phyloP scores from a whole-genome alignment of 306 rosid genomes.

The Dryas drummondii region DNA sequence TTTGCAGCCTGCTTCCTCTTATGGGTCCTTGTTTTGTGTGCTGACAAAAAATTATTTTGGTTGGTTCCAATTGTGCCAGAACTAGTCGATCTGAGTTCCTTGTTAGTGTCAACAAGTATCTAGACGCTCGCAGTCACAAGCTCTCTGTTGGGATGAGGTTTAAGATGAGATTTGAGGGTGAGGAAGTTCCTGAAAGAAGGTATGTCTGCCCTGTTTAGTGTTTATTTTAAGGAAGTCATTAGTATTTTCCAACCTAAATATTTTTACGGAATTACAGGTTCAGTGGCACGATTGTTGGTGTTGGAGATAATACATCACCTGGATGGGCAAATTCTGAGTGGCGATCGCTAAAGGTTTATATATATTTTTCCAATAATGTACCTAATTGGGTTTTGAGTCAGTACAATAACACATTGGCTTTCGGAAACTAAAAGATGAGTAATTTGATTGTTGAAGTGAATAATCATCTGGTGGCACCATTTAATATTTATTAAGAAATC shows the following conservation, averaged over 20 bases:
- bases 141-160: constrained; percentile 98
- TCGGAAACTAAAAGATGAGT: no score
- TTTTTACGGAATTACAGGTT: constrained; percentile 54
- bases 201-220: constrained; percentile 21
- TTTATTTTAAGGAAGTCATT: neutral
- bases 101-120: constrained; percentile 88
- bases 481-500: no score
- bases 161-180: constrained; percentile 98
- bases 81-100: constrained; percentile 95
- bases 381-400: constrained; percentile 1
- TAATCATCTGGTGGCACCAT: no score
- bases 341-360: constrained; percentile 82
- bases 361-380: constrained; percentile 9
- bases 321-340: constrained; percentile 95
- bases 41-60: neutral
- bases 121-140: constrained; percentile 83
- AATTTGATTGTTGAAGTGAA: no score
- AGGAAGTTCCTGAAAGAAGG: constrained; percentile 99
- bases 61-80: constrained; percentile 47
- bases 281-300: constrained; percentile 97
- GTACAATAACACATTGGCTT: constrained; percentile 1
- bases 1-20: neutral
- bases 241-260: constrained; percentile 15
- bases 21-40: neutral
- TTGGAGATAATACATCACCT: constrained; percentile 67